Percentiles rank a stretch among this genome's conserved stretches.
These are phyloP conservation scores for Carnegiea gigantea DNA, from an alignment of 179 eudicot species.

Conservation along the genomic window DNA sequence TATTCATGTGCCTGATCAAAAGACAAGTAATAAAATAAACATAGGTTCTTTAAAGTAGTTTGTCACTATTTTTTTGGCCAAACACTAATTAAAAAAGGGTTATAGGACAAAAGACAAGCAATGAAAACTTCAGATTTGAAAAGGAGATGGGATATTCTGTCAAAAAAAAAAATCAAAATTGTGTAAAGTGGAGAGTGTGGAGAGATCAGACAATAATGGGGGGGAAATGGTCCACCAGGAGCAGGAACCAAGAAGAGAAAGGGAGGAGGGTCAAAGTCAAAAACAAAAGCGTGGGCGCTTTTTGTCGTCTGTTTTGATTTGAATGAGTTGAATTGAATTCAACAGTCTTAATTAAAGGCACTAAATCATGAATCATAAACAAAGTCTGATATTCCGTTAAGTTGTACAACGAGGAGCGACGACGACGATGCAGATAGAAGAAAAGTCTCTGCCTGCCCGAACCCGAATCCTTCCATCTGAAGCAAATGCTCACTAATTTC, in stretches of 20 bases:
- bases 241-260: not conserved
- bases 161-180: not conserved
- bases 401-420: too few species aligned
- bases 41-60: too few species aligned
- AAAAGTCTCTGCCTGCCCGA: not conserved
- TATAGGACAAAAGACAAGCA: too few species aligned
- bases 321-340: not conserved
- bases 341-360: not conserved
- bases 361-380: not conserved
- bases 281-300: slow-evolving; percentile 7
- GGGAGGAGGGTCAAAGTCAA: slow-evolving; percentile 3
- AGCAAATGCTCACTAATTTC: not conserved
- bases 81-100: too few species aligned
- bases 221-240: not conserved
- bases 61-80: too few species aligned
- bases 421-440: not conserved
- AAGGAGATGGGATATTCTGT: not conserved
- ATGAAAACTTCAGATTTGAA: not conserved
- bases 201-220: not conserved
- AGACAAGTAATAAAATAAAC: too few species aligned
- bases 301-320: not conserved
- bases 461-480: not conserved
- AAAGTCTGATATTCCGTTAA: not conserved
- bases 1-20: too few species aligned
- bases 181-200: not conserved